phyloP scores from a whole-genome alignment of 1,284 basidiomycete species.

The Ceratobasidium sp. region DNA sequence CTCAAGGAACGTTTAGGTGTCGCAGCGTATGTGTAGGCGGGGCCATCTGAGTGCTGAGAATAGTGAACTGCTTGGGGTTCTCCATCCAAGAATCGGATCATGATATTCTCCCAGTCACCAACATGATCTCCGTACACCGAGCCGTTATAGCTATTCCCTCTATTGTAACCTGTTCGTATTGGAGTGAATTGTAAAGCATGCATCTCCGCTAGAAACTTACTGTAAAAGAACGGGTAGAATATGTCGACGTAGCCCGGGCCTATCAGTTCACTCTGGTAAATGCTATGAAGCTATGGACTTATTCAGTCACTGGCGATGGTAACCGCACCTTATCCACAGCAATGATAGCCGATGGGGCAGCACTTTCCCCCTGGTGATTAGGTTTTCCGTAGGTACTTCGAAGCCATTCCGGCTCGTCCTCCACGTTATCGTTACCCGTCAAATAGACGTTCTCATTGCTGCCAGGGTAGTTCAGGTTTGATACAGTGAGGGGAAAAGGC shows the following conservation, averaged over 20 bases:
- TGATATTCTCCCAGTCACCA: conserved; percentile 52
- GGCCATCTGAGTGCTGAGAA: conserved; percentile 51
- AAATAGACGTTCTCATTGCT: conserved; percentile 24
- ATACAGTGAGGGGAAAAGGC: conserved; percentile 12
- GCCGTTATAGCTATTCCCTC: conserved; percentile 47
- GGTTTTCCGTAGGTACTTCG: conserved; percentile 34
- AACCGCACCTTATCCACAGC: conserved; percentile 47
- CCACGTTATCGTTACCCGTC: conserved; percentile 30
- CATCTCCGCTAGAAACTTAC: not conserved
- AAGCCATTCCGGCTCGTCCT: conserved; percentile 26
- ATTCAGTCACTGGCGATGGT: not conserved
- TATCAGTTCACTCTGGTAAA: conserved; percentile 32
- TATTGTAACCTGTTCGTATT: conserved; percentile 46
- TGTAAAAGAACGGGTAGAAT: conserved; percentile 48
- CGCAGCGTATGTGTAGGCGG: conserved; percentile 44
- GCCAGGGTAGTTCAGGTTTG: conserved; percentile 32
- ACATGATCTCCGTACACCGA: conserved; percentile 45
- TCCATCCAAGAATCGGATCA: conserved; percentile 52
- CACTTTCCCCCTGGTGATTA: conserved; percentile 43
- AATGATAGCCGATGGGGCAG: conserved; percentile 49
- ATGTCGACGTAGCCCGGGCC: conserved; percentile 51
- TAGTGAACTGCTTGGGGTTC: conserved; percentile 49
- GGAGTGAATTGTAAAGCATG: not conserved
- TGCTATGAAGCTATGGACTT: not conserved
- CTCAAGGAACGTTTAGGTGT: conserved; percentile 26